Conservation (phyloP, 805 yeast species). For the Kluyveromyces aestuarii region DNA sequence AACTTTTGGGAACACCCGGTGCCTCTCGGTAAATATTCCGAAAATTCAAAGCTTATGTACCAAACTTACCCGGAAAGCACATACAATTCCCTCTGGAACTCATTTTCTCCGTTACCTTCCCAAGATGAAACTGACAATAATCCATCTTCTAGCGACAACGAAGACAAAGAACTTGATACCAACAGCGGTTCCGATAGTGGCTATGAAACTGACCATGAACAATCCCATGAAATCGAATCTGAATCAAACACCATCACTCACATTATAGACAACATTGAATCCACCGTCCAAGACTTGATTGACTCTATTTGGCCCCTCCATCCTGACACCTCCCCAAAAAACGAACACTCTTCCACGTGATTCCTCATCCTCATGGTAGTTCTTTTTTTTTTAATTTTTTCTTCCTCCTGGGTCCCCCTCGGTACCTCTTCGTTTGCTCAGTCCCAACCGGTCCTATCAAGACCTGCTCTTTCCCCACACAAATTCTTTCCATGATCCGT, state of each 20-base stretch:
- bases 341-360: not conserved
- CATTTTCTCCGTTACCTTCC: not conserved
- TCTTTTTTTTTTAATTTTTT: too few species aligned
- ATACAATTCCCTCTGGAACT: constrained; percentile 2
- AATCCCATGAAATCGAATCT: too few species aligned
- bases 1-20: not conserved
- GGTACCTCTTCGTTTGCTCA: too few species aligned
- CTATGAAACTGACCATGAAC: too few species aligned
- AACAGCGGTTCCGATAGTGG: too few species aligned
- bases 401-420: too few species aligned
- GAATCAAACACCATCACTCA: not conserved
- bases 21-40: constrained; percentile 1
- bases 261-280: not conserved
- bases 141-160: too few species aligned
- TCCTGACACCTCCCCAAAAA: not conserved
- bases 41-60: not conserved
- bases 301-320: not conserved
- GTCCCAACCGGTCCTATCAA: too few species aligned
- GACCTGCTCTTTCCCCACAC: too few species aligned
- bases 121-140: not conserved
- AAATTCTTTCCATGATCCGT: too few species aligned
- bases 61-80: not conserved
- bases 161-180: too few species aligned
- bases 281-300: not conserved
- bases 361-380: not conserved